Conservation (phyloP, 768 basidiomycete species). For the Amanita subjunquillea region DNA sequence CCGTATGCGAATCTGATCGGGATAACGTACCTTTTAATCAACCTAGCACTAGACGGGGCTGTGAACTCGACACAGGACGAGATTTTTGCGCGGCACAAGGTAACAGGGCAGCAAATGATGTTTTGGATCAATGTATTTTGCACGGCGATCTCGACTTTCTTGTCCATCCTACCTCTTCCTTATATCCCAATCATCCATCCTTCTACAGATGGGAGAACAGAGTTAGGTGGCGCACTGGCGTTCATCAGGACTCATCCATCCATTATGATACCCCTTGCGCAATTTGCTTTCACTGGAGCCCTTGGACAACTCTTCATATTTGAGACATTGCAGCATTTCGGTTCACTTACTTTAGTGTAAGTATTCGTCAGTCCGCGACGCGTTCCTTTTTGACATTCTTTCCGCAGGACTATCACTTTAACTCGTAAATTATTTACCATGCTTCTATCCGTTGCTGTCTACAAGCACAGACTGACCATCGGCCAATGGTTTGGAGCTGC, state of each 20-base stretch:
- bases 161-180: slow-evolving; percentile 67
- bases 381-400: slow-evolving; percentile 4
- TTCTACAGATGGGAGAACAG: slow-evolving; percentile 42
- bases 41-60: slow-evolving; percentile 86
- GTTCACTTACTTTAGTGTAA: slow-evolving; percentile 81
- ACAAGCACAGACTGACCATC: slow-evolving; percentile 70
- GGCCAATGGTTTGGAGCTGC: slow-evolving; percentile 94
- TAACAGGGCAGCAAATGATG: slow-evolving; percentile 97
- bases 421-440: slow-evolving; percentile 98
- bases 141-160: slow-evolving; percentile 57
- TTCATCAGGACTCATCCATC: slow-evolving; percentile 77
- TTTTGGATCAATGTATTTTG: slow-evolving; percentile 91
- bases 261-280: slow-evolving; percentile 59
- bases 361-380: slow-evolving; percentile 2
- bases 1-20: slow-evolving; percentile 61
- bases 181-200: slow-evolving; percentile 80
- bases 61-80: slow-evolving; percentile 97
- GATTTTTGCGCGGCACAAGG: slow-evolving; percentile 71
- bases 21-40: slow-evolving; percentile 67
- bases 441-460: slow-evolving; percentile 88
- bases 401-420: slow-evolving; percentile 77
- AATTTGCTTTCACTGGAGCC: slow-evolving; percentile 86
- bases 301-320: slow-evolving; percentile 97
- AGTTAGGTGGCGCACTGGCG: slow-evolving; percentile 55
- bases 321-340: slow-evolving; percentile 88